These are phyloP conservation scores for Candida anglica DNA, from an alignment of 805 yeast genomes.

Conservation along the genomic window DNA sequence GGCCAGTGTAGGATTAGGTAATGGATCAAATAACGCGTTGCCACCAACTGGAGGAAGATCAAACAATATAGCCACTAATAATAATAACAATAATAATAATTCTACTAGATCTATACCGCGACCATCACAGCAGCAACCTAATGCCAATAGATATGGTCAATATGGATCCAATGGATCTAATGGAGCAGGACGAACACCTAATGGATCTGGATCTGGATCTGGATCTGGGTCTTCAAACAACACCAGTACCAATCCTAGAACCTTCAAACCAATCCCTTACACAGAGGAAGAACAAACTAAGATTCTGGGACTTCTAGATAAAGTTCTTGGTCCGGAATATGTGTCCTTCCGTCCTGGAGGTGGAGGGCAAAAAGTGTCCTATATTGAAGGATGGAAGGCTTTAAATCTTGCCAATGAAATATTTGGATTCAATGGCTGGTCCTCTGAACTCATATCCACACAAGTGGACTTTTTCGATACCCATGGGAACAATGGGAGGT, in stretches of 20 bases:
- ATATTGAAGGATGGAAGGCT: conserved; percentile 83
- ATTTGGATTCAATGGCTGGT: conserved; percentile 84
- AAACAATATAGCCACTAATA: too few relatives aligned
- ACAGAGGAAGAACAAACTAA: conserved; percentile 27
- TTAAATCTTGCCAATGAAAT: conserved; percentile 75
- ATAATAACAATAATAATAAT: too few relatives aligned
- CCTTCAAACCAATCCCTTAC: conserved; percentile 23
- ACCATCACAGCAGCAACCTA: too few relatives aligned
- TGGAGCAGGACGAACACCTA: too few relatives aligned
- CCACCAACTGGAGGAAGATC: too few relatives aligned
- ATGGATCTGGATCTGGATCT: too few relatives aligned
- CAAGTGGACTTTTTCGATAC: conserved; percentile 72
- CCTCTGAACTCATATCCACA: conserved; percentile 61
- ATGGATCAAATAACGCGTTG: too few relatives aligned
- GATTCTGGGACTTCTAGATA: conserved; percentile 30
- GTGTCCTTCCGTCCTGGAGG: conserved; percentile 75
- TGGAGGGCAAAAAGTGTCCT: conserved; percentile 64
- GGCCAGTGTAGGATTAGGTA: too few relatives aligned
- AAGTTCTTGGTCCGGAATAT: conserved; percentile 68
- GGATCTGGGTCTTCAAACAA: not conserved
- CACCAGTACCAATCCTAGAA: not conserved
- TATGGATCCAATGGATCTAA: too few relatives aligned
- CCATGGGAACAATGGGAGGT: conserved; percentile 47
- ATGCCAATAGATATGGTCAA: too few relatives aligned
- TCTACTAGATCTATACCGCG: too few relatives aligned